Evolutionary conservation across 345 rosid species (phyloP).

Genomic region (Triadica sebifera): DNA sequence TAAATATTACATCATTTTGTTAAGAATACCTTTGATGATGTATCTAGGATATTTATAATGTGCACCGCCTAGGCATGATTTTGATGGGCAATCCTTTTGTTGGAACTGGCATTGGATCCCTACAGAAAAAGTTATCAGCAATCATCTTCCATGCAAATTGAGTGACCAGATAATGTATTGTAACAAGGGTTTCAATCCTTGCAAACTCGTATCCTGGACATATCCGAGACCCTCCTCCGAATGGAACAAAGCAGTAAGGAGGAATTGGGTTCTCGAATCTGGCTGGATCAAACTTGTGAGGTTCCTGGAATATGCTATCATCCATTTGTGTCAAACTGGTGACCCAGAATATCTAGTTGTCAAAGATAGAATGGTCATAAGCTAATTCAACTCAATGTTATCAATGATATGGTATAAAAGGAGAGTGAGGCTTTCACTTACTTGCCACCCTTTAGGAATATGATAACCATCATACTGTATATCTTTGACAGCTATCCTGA

Average conservation of each 20-base stretch:
- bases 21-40: too few species aligned
- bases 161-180: slow-evolving; percentile 48
- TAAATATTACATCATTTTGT: too few species aligned
- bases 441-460: slow-evolving; percentile 56
- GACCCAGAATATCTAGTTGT: slow-evolving; percentile 44
- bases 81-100: slow-evolving; percentile 35
- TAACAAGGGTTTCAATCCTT: slow-evolving; percentile 45
- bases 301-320: slow-evolving; percentile 41
- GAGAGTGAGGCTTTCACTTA: background rate
- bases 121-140: slow-evolving; percentile 34
- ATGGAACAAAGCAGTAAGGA: slow-evolving; percentile 46
- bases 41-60: too few species aligned
- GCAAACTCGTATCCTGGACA: slow-evolving; percentile 61
- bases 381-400: background rate
- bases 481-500: slow-evolving; percentile 45
- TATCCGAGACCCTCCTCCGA: slow-evolving; percentile 49
- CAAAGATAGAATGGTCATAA: background rate
- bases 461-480: slow-evolving; percentile 39
- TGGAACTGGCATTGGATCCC: slow-evolving; percentile 52
- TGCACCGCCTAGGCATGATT: too few species aligned
- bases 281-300: slow-evolving; percentile 41
- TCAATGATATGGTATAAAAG: background rate
- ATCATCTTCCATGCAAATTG: background rate
- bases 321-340: slow-evolving; percentile 50
- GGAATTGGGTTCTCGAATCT: slow-evolving; percentile 52